These are phyloP conservation scores for Trichophyton verrucosum DNA, from an alignment of 2,329 filamentous ascomycete genomes.

Conservation along the genomic window DNA sequence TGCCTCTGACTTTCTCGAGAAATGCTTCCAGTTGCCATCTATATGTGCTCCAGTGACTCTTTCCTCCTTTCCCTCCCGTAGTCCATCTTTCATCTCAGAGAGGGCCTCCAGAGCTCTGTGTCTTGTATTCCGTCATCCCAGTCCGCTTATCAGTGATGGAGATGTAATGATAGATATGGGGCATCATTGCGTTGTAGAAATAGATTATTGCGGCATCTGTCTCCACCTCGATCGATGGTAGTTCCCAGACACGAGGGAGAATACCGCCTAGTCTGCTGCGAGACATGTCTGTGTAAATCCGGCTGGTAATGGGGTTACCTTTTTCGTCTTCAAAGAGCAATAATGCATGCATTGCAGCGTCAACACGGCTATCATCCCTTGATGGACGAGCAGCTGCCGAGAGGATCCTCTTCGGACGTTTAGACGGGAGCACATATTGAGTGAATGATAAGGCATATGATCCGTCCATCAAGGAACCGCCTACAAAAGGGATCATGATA, in stretches of 20 bases:
- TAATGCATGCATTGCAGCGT: conserved; percentile 23
- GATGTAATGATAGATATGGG: conserved; percentile 26
- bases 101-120: conserved; percentile 20
- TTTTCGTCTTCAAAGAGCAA: conserved; percentile 18
- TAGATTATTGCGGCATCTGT: conserved; percentile 21
- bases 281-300: conserved; percentile 23
- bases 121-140: conserved; percentile 17
- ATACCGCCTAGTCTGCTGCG: conserved; percentile 16
- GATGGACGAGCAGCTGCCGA: conserved; percentile 20
- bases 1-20: conserved; percentile 11
- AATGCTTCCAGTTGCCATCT: conserved; percentile 14
- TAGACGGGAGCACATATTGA: conserved; percentile 22
- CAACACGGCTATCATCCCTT: conserved; percentile 19
- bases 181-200: conserved; percentile 26
- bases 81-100: conserved; percentile 21
- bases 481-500: conserved; percentile 10
- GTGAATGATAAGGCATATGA: conserved; percentile 26
- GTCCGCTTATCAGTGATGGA: conserved; percentile 20
- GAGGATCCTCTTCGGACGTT: conserved; percentile 20
- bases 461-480: conserved; percentile 31
- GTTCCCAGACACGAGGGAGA: conserved; percentile 23
- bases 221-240: conserved; percentile 24
- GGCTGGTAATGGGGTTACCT: conserved; percentile 18
- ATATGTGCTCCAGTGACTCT: conserved; percentile 12
- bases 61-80: conserved; percentile 19